Evolutionary conservation across 2,329 filamentous ascomycete species (phyloP).

Genomic region (Leptographium wingfieldii): DNA sequence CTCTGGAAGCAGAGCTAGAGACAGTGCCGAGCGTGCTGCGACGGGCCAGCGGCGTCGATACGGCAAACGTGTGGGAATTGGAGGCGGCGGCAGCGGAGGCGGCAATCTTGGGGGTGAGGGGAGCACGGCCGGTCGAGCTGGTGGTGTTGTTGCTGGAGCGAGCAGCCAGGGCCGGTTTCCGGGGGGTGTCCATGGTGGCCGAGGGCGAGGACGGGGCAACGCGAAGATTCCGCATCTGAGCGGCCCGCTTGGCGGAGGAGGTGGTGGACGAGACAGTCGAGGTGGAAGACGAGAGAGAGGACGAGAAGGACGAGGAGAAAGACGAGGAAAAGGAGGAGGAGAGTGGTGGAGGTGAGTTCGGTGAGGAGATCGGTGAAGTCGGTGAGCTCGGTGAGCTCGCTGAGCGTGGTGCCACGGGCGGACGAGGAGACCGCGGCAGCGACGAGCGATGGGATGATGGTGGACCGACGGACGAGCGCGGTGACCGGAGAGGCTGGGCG

Average conservation of each 20-base stretch:
- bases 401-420: too few species aligned
- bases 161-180: constrained; percentile 45
- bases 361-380: too few species aligned
- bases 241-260: constrained; percentile 8
- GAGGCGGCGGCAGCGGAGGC: constrained; percentile 12
- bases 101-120: constrained; percentile 44
- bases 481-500: background rate
- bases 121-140: constrained; percentile 20
- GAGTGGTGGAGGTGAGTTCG: too few species aligned
- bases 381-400: background rate
- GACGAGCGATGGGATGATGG: too few species aligned
- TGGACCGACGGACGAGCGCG: too few species aligned
- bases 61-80: background rate
- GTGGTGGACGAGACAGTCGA: background rate
- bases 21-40: constrained; percentile 8
- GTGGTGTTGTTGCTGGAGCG: constrained; percentile 23
- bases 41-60: constrained; percentile 28
- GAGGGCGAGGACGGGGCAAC: constrained; percentile 9
- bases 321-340: background rate
- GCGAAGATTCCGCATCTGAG: constrained; percentile 7
- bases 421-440: too few species aligned
- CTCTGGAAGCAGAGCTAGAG: background rate
- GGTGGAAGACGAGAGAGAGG: background rate
- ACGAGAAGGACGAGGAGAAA: background rate
- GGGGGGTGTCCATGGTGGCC: constrained; percentile 29